Conservation (phyloP, 108 stramenopile species). For the Fragilaria radians region DNA sequence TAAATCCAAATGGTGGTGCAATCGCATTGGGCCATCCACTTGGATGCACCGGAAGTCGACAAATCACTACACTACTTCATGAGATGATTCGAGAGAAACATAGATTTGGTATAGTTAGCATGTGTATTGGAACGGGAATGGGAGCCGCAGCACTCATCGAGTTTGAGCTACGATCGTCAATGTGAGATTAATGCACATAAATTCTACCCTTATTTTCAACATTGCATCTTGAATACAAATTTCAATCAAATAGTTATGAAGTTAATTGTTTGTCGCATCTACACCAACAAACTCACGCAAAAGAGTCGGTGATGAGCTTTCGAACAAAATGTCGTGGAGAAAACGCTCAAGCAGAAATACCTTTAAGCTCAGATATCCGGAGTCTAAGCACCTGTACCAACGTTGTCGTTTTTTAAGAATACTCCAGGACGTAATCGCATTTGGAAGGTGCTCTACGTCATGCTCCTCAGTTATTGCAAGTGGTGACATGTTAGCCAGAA, state of each 20-base stretch:
- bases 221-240: too few relatives aligned
- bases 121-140: conserved; percentile 98
- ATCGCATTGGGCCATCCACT: conserved; percentile 97
- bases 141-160: conserved; percentile 95
- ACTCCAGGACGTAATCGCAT: conserved; percentile 84
- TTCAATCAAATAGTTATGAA: too few relatives aligned
- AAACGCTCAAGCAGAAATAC: conserved; percentile 94
- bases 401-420: conserved; percentile 83
- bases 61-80: conserved; percentile 84
- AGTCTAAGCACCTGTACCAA: conserved; percentile 91
- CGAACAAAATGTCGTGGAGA: conserved; percentile 93
- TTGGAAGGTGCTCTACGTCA: conserved; percentile 70
- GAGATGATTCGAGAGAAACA: conserved; percentile 71
- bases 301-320: conserved; percentile 70
- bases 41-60: conserved; percentile 91
- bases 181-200: too few relatives aligned
- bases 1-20: conserved; percentile 95
- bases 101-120: conserved; percentile 77
- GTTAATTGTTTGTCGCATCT: too few relatives aligned
- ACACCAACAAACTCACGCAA: conserved; percentile 81
- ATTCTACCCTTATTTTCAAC: too few relatives aligned
- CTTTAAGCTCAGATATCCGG: conserved; percentile 89
- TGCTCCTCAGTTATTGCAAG: conserved; percentile 69
- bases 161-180: conserved; percentile 35
- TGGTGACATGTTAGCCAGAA: conserved; percentile 71